Conservation (phyloP, 495 filamentous ascomycete genomes). For the Parathielavia appendiculata region DNA sequence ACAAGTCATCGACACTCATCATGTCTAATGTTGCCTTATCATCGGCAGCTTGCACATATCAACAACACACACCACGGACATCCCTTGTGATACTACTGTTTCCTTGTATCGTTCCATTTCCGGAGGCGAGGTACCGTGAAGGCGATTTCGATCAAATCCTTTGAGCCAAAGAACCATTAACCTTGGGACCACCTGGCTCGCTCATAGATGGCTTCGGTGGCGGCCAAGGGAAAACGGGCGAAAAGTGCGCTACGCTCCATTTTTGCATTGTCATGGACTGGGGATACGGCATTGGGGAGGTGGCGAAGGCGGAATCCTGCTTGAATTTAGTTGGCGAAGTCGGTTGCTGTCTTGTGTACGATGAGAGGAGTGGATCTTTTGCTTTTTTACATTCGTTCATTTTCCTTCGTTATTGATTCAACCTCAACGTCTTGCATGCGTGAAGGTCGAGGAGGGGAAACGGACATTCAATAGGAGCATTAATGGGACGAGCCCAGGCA, state of each 20-base stretch:
- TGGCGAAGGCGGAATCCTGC: constrained; percentile 18
- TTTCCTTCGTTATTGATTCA: constrained; percentile 17
- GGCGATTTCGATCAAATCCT: constrained; percentile 21
- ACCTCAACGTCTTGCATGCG: constrained; percentile 15
- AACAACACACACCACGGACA: constrained; percentile 18
- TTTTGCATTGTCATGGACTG: constrained; percentile 35
- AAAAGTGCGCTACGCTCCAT: constrained; percentile 24
- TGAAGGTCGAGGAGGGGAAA: constrained; percentile 16
- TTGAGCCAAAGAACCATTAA: constrained; percentile 20
- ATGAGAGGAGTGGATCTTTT: constrained; percentile 24
- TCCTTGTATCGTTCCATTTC: constrained; percentile 25
- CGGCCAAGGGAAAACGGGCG: constrained; percentile 24
- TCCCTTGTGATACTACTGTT: constrained; percentile 30
- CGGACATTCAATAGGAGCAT: constrained; percentile 20
- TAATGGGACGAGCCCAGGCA: constrained; percentile 23
- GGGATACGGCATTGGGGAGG: constrained; percentile 27
- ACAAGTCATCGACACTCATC: constrained; percentile 3
- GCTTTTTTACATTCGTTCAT: constrained; percentile 20
- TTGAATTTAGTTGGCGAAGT: constrained; percentile 23
- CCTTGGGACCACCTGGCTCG: constrained; percentile 29
- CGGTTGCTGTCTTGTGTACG: constrained; percentile 26
- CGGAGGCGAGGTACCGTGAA: constrained; percentile 6
- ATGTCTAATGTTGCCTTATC: constrained; percentile 19
- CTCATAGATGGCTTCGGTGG: constrained; percentile 33
- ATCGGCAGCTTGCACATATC: constrained; percentile 23